Base-by-base conservation (phyloP, 495 filamentous ascomycete species). In the Aspergillus avenaceus region DNA sequence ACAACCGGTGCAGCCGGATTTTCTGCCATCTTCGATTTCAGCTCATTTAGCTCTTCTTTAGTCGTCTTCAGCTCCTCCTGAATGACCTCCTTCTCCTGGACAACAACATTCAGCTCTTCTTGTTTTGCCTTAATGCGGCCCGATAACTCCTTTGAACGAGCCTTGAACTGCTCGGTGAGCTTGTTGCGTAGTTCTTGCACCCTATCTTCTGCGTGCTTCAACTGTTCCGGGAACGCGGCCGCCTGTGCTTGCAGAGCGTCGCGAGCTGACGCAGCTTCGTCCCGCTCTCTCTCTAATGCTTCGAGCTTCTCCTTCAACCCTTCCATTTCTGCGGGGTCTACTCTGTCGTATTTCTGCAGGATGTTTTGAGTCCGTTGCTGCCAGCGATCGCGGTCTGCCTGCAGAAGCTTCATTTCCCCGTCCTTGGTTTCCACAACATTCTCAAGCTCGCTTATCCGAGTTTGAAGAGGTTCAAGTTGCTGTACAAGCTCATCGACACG, bases 291-390 rank as follows among this genome's bases (percentile, higher is more conserved):
- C 61, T 90, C 76, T 13, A 96, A 69, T 5, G 64, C 70, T 19
- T 79, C 67, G 40, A 86, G 67, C 53, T 84, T 76, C 56, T 84
- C 80, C 64, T 91, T 96, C 47, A 97, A 72, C 50, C 81, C 81
- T 59, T 97, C 90, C 50, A 96, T 79, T 57, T 96, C 91, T 1
- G 87, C 87, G 13, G 92, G 93, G 61, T 98, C 93, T 22, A 95
- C 84, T 42, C 93, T 88, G 54, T 96, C 91, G 63, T 97, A 96
- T 59, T 96, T 97, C 54, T 90, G 87, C 18, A 98, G 80, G 42
- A 97, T 96, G 49, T 93, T 87, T 60, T 97, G 90, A 11, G 89
- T 88, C 16, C 95, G 84, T 68, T 95, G 88, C 61, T 95, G 90
- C 83, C 91, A 96, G 23, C 84, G 82, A 58, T 97, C 92, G 5